These are phyloP conservation scores for Dendrobium catenatum DNA, from an alignment of 106 monocot species.

Conservation along the genomic window DNA sequence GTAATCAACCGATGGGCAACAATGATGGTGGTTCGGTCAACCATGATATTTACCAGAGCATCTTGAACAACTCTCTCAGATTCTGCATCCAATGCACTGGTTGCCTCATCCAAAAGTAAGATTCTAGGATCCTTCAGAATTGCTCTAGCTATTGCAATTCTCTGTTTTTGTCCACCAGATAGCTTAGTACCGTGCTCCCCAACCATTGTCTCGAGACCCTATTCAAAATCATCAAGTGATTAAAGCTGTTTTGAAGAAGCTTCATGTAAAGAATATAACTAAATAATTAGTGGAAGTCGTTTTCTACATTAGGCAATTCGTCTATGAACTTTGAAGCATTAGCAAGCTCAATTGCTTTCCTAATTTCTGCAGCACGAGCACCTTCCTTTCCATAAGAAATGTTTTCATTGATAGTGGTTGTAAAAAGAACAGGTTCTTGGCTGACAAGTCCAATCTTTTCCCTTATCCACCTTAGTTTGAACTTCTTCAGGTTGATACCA, in stretches of 20 bases:
- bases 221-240: neutral
- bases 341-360: conserved; percentile 46
- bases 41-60: conserved; percentile 62
- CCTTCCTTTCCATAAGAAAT: conserved; percentile 62
- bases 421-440: conserved; percentile 71
- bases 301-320: conserved; percentile 58
- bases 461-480: conserved; percentile 52
- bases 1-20: conserved; percentile 82
- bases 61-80: conserved; percentile 82
- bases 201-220: conserved; percentile 82
- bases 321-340: conserved; percentile 84
- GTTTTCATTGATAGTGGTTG: conserved; percentile 65
- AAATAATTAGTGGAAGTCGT: neutral
- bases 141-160: conserved; percentile 78
- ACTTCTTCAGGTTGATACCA: conserved; percentile 52
- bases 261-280: neutral
- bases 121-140: conserved; percentile 82
- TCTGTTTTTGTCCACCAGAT: conserved; percentile 82
- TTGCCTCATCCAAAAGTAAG: conserved; percentile 77
- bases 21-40: conserved; percentile 63
- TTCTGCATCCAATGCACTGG: conserved; percentile 76
- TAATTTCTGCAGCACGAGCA: conserved; percentile 52
- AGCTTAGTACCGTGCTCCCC: conserved; percentile 76
- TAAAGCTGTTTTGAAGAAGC: neutral
- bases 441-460: conserved; percentile 77